Percentiles rank a stretch among this genome's conserved stretches.
Conservation (phyloP, 805 yeast genomes). For the Tetrapisispora iriomotensis region DNA sequence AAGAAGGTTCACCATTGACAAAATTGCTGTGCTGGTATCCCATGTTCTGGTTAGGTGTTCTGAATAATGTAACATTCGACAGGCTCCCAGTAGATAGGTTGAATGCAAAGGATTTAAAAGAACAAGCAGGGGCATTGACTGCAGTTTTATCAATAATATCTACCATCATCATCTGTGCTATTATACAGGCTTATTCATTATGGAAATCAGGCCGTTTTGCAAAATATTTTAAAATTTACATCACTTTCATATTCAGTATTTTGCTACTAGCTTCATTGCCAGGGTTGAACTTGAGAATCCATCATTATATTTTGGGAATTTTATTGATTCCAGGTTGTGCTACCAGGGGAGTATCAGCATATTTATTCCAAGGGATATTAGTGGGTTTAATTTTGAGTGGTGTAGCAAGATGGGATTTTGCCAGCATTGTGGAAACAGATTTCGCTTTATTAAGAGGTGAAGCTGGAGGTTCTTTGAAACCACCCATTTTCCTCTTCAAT, state of each 20-base stretch:
- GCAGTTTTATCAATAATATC: constrained; percentile 47
- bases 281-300: constrained; percentile 64
- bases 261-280: constrained; percentile 43
- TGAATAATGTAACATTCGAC: constrained; percentile 84
- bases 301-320: constrained; percentile 74
- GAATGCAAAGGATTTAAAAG: constrained; percentile 56
- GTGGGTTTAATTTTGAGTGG: constrained; percentile 79
- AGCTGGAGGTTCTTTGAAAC: constrained; percentile 42
- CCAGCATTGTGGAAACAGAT: constrained; percentile 74
- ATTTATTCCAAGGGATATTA: constrained; percentile 74
- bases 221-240: constrained; percentile 48
- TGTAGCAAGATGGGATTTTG: constrained; percentile 87
- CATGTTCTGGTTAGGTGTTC: constrained; percentile 71
- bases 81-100: constrained; percentile 80
- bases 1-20: constrained; percentile 33
- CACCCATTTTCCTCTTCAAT: constrained; percentile 37
- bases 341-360: constrained; percentile 59
- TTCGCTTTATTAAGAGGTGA: constrained; percentile 61
- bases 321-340: constrained; percentile 75
- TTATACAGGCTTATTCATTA: constrained; percentile 65
- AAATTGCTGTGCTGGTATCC: constrained; percentile 55
- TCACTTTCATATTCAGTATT: constrained; percentile 35
- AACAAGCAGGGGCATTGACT: constrained; percentile 66
- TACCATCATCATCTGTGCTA: constrained; percentile 43
- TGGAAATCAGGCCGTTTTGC: constrained; percentile 71